These are phyloP conservation scores for Russula griseocarnosa DNA, from an alignment of 768 basidiomycete genomes.

Conservation along the genomic window DNA sequence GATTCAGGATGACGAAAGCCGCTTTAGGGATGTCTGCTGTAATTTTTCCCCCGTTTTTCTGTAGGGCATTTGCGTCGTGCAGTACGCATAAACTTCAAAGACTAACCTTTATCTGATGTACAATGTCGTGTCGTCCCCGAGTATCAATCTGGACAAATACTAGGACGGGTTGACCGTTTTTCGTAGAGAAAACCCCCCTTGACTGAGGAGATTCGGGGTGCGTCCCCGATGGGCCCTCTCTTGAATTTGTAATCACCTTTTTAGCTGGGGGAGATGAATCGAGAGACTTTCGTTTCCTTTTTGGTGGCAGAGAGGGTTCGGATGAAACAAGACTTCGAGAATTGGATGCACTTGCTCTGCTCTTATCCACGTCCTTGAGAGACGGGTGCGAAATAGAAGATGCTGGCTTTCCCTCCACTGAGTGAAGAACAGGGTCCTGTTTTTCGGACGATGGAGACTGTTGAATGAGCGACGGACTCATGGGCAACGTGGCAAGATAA, in stretches of 20 bases:
- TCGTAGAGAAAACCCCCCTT: conserved; percentile 42
- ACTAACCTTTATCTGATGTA: conserved; percentile 51
- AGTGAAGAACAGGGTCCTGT: background rate
- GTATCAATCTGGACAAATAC: conserved; percentile 67
- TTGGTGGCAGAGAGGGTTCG: conserved; percentile 3
- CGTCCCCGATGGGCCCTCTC: background rate
- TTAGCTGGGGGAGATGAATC: conserved; percentile 5
- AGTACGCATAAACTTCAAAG: background rate
- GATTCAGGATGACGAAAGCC: conserved; percentile 57
- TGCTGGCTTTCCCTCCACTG: background rate
- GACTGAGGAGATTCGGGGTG: background rate
- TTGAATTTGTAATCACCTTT: background rate
- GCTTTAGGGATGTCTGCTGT: conserved; percentile 50
- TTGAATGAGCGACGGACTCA: conserved; percentile 1
- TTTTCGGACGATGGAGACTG: background rate
- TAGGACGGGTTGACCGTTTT: conserved; percentile 38
- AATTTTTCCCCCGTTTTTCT: conserved; percentile 69
- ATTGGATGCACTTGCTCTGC: background rate
- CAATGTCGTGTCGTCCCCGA: conserved; percentile 47
- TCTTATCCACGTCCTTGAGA: background rate
- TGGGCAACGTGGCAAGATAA: conserved; percentile 20
- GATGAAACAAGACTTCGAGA: background rate
- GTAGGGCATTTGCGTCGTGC: conserved; percentile 5
- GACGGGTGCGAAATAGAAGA: background rate
- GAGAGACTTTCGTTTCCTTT: conserved; percentile 12